Percentiles rank a stretch among this genome's conserved stretches.
These are phyloP conservation scores for Colletotrichum navitas DNA, from an alignment of 2,329 filamentous ascomycete genomes.

Conservation along the genomic window DNA sequence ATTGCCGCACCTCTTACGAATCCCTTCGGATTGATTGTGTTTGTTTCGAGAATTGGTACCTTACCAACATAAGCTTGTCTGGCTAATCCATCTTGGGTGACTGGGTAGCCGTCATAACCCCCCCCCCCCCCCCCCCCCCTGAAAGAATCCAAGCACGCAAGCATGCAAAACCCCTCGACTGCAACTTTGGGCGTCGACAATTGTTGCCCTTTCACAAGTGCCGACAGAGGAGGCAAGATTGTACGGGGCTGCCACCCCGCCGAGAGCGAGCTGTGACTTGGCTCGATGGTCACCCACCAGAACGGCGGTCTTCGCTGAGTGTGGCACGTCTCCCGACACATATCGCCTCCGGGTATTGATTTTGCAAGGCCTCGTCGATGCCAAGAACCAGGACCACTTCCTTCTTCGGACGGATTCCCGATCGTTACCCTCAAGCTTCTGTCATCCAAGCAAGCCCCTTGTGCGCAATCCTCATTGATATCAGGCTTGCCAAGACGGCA, in stretches of 20 bases:
- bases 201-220: constrained; percentile 29
- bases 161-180: constrained; percentile 20
- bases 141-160: not conserved
- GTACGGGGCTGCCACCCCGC: constrained; percentile 1
- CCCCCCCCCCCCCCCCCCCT: constrained; percentile 1
- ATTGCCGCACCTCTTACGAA: constrained; percentile 1
- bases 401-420: constrained; percentile 28
- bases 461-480: not conserved
- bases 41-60: constrained; percentile 23
- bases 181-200: constrained; percentile 32
- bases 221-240: constrained; percentile 11
- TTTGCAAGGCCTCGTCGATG: constrained; percentile 2
- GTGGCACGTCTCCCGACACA: constrained; percentile 20
- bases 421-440: constrained; percentile 32
- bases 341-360: not conserved
- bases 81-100: not conserved
- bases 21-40: constrained; percentile 8
- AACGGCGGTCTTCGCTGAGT: not conserved
- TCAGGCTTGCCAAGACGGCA: constrained; percentile 21
- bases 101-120: not conserved
- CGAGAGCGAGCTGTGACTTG: constrained; percentile 3
- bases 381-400: constrained; percentile 1
- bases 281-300: not conserved
- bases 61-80: constrained; percentile 28
- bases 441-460: constrained; percentile 32